A percentile compares a stretch with the other conserved stretches of the same genome.
These are phyloP conservation scores for Candida tibetensis DNA, from an alignment of 805 yeast genomes.

Conservation along the genomic window DNA sequence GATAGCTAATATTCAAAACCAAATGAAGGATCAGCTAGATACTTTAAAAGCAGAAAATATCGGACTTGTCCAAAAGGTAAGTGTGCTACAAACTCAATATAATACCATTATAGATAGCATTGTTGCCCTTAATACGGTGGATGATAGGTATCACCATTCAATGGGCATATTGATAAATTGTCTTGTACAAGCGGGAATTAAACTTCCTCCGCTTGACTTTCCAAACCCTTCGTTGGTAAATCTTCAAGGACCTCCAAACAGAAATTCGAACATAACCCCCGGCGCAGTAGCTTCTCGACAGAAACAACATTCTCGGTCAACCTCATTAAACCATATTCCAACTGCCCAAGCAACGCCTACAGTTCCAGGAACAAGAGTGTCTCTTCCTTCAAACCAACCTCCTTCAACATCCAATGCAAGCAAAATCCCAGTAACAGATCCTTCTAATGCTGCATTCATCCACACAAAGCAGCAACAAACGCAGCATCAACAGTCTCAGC, in stretches of 20 bases:
- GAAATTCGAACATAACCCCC: not conserved
- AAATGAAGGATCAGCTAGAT: slow-evolving; percentile 31
- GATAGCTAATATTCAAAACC: slow-evolving; percentile 8
- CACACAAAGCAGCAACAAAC: slow-evolving; percentile 1
- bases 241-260: slow-evolving; percentile 16
- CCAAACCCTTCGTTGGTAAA: slow-evolving; percentile 39
- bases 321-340: slow-evolving; percentile 6
- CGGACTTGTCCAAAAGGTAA: slow-evolving; percentile 31
- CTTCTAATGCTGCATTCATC: slow-evolving; percentile 5
- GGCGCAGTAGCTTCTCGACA: not conserved
- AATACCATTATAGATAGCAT: slow-evolving; percentile 62
- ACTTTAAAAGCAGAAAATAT: slow-evolving; percentile 32
- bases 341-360: not conserved
- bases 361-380: slow-evolving; percentile 6
- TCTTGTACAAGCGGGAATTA: slow-evolving; percentile 58
- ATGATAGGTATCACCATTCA: slow-evolving; percentile 55
- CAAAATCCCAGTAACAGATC: slow-evolving; percentile 1
- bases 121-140: slow-evolving; percentile 51
- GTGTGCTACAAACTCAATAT: slow-evolving; percentile 52
- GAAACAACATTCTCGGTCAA: slow-evolving; percentile 7
- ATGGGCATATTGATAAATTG: slow-evolving; percentile 49
- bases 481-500: slow-evolving; percentile 3
- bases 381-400: slow-evolving; percentile 4
- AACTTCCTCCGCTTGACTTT: slow-evolving; percentile 61
- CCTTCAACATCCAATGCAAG: slow-evolving; percentile 1